Evolutionary conservation across 2,329 filamentous ascomycete genomes (phyloP).

Genomic region (Pseudogymnoascus sp.): DNA sequence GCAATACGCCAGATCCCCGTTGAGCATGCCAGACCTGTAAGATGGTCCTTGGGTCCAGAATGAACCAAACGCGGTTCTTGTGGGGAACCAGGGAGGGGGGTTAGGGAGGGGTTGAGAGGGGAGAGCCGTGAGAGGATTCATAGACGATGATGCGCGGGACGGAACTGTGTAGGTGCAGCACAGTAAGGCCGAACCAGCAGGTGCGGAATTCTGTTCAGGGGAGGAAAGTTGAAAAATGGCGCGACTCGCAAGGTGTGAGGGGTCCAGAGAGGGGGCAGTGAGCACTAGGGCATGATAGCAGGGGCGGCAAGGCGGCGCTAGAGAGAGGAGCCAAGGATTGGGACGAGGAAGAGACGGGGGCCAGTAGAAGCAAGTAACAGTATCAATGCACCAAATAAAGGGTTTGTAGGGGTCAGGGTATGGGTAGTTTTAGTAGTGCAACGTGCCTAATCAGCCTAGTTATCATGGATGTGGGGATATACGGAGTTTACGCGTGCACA

Average conservation of each 20-base stretch:
- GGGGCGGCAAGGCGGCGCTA: background rate
- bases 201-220: background rate
- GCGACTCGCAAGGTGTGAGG: background rate
- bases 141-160: background rate
- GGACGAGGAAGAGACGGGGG: background rate
- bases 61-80: constrained; percentile 7
- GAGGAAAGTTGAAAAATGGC: constrained; percentile 3
- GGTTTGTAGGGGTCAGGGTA: background rate
- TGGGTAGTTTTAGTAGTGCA: background rate
- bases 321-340: constrained; percentile 1
- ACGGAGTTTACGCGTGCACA: constrained; percentile 2
- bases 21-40: constrained; percentile 2
- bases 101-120: background rate
- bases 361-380: constrained; percentile 2
- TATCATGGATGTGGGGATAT: constrained; percentile 4
- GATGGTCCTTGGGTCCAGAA: constrained; percentile 6
- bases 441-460: constrained; percentile 6
- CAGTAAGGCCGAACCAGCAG: constrained; percentile 6
- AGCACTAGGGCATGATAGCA: background rate
- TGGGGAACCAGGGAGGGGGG: background rate
- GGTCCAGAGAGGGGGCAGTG: background rate
- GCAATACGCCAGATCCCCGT: constrained; percentile 1
- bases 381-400: background rate
- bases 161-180: background rate
- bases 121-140: background rate